phyloP scores from a whole-genome alignment of 1,284 basidiomycete species.

The Rhodotorula glutinis region DNA sequence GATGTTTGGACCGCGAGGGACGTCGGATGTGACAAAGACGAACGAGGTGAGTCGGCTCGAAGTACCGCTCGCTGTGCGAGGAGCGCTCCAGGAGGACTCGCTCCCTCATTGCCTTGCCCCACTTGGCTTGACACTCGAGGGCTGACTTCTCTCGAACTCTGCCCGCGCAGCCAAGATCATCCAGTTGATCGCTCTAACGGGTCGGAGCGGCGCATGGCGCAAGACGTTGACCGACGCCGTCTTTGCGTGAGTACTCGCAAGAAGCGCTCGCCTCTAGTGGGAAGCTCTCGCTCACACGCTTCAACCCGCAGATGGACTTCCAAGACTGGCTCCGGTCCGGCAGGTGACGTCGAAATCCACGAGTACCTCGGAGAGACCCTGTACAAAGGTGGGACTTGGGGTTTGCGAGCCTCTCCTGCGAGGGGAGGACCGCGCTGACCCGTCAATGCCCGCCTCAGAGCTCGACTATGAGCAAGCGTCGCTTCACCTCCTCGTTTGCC shows the following conservation, averaged over 20 bases:
- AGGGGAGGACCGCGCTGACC: neutral
- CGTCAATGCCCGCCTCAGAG: constrained; percentile 57
- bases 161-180: constrained; percentile 55
- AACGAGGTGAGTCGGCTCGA: constrained; percentile 62
- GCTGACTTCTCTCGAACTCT: too few relatives aligned
- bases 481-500: constrained; percentile 72
- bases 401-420: too few relatives aligned
- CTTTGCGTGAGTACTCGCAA: too few relatives aligned
- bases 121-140: too few relatives aligned
- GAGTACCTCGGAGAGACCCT: constrained; percentile 82
- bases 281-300: neutral
- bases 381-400: constrained; percentile 65
- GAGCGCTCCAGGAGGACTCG: too few relatives aligned
- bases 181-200: constrained; percentile 73
- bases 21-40: constrained; percentile 64
- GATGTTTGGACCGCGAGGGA: constrained; percentile 73
- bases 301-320: constrained; percentile 66
- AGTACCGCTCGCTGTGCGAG: too few relatives aligned
- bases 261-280: constrained; percentile 43
- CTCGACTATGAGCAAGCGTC: constrained; percentile 70
- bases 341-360: constrained; percentile 78
- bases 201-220: constrained; percentile 70
- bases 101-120: too few relatives aligned
- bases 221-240: constrained; percentile 73
- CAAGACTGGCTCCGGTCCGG: constrained; percentile 68